Conservation (phyloP, 306 rosid species). For the Malus sieversii region DNA sequence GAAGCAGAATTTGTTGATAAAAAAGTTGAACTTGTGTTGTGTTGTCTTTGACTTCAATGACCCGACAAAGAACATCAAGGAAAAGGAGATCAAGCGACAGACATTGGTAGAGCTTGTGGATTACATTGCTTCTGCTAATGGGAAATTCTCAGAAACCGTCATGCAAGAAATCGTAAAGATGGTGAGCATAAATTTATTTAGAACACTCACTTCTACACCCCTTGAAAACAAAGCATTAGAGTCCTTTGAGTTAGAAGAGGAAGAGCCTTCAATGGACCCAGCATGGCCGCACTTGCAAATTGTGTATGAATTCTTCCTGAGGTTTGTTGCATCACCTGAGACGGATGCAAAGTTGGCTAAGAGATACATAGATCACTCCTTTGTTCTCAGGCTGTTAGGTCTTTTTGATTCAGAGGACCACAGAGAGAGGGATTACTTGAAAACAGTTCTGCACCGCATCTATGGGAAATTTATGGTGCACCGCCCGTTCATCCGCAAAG, state of each 20-base stretch:
- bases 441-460: constrained; percentile 91
- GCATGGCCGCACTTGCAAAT: constrained; percentile 92
- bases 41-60: constrained; percentile 71
- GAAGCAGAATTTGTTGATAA: constrained; percentile 71
- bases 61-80: constrained; percentile 68
- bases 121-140: constrained; percentile 67
- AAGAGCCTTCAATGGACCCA: constrained; percentile 97
- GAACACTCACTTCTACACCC: constrained; percentile 70
- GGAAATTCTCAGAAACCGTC: constrained; percentile 68
- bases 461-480: constrained; percentile 98
- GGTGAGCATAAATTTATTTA: constrained; percentile 75
- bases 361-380: constrained; percentile 87
- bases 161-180: constrained; percentile 75
- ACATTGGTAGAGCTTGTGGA: constrained; percentile 88
- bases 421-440: constrained; percentile 91
- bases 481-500: constrained; percentile 88
- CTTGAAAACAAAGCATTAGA: constrained; percentile 70
- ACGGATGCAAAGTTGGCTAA: constrained; percentile 96
- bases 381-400: constrained; percentile 77
- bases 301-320: constrained; percentile 76
- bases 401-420: constrained; percentile 98
- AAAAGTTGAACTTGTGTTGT: constrained; percentile 83
- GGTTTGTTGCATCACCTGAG: constrained; percentile 89
- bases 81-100: constrained; percentile 86
- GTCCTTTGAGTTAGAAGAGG: constrained; percentile 86